Conservation (phyloP, 768 basidiomycete genomes). For the Hericium coralloides region DNA sequence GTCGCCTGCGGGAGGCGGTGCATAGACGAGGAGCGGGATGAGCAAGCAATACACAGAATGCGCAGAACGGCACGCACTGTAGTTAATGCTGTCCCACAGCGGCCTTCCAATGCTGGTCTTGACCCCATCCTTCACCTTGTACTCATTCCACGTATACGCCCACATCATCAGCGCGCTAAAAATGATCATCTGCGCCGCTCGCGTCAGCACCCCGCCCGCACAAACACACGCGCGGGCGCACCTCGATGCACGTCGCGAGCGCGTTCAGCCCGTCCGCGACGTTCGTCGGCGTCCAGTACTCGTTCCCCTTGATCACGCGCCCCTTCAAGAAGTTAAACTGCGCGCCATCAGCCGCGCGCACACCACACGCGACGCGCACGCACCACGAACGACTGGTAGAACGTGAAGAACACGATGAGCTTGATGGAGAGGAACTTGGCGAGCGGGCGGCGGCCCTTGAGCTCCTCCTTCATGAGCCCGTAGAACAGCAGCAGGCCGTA, state of each 20-base stretch:
- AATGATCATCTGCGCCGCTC: conserved; percentile 60
- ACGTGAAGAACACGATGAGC: conserved; percentile 80
- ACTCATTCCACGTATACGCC: conserved; percentile 72
- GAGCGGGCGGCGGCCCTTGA: conserved; percentile 66
- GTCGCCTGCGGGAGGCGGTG: conserved; percentile 27
- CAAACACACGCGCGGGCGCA: conserved; percentile 20
- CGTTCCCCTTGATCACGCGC: conserved; percentile 59
- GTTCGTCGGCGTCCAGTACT: conserved; percentile 79
- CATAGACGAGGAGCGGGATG: no score
- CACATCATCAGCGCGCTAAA: conserved; percentile 74
- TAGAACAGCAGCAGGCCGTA: conserved; percentile 85
- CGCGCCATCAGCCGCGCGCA: not conserved
- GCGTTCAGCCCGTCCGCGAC: conserved; percentile 80
- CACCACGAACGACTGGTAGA: conserved; percentile 77
- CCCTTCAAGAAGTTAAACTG: conserved; percentile 63
- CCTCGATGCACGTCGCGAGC: conserved; percentile 78
- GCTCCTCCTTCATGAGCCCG: conserved; percentile 69
- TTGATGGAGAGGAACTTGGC: conserved; percentile 87
- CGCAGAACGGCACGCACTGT: conserved; percentile 23
- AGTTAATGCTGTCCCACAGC: conserved; percentile 57
- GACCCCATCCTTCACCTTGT: conserved; percentile 31
- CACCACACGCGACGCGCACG: not conserved
- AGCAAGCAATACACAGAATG: not conserved
- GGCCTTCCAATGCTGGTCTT: conserved; percentile 60
- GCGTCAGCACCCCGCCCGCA: conserved; percentile 2